phyloP scores from a whole-genome alignment of 371 early-diverging fungal genomes.

The Mortierella sp. region DNA sequence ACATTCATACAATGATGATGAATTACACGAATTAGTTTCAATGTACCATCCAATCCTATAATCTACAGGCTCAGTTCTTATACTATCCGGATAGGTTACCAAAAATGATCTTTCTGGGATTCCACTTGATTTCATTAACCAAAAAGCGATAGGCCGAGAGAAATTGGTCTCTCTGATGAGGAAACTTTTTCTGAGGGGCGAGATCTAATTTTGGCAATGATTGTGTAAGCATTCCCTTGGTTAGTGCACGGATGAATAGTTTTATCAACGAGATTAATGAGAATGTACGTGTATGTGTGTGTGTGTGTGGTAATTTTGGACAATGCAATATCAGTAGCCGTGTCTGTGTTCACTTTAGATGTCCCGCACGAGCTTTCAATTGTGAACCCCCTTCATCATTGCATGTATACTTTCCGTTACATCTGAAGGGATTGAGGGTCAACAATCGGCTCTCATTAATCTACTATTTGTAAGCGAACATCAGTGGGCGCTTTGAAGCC shows the following conservation, averaged over 20 bases:
- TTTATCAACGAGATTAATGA: no score
- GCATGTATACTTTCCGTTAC: no score
- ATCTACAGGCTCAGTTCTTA: neutral
- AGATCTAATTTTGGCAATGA: slow-evolving; percentile 32
- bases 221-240: no score
- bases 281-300: no score
- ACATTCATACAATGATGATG: neutral
- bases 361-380: no score
- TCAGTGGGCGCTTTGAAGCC: neutral
- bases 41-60: neutral
- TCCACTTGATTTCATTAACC: slow-evolving; percentile 54
- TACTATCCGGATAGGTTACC: slow-evolving; percentile 10
- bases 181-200: slow-evolving; percentile 53
- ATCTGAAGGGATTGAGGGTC: no score
- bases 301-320: no score
- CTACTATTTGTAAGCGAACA: neutral
- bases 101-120: slow-evolving; percentile 55
- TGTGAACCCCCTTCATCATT: no score
- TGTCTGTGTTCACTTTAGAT: neutral
- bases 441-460: neutral
- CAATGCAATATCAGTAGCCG: no score
- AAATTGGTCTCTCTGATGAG: slow-evolving; percentile 49
- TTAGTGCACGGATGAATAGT: no score
- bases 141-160: slow-evolving; percentile 52
- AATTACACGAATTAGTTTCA: neutral